These are phyloP conservation scores for Cordyceps cicadae DNA, from an alignment of 2,329 filamentous ascomycete species.

Conservation along the genomic window DNA sequence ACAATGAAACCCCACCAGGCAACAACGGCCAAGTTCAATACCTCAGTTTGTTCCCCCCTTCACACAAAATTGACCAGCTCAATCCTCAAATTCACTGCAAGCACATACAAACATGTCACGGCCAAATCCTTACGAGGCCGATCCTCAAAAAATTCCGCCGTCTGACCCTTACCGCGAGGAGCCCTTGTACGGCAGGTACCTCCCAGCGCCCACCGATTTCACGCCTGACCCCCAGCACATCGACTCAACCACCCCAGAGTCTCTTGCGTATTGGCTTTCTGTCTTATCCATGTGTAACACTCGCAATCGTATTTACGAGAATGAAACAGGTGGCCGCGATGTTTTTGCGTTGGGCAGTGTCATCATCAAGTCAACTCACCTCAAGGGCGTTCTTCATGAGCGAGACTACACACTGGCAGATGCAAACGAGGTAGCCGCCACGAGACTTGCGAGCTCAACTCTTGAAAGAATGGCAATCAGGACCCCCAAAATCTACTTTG, in stretches of 20 bases:
- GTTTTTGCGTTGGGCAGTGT: conserved; percentile 34
- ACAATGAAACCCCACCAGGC: background rate
- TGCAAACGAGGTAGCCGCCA: conserved; percentile 31
- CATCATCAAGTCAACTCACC: conserved; percentile 31
- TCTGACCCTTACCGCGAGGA: background rate
- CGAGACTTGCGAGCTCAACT: conserved; percentile 21
- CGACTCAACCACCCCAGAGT: conserved; percentile 18
- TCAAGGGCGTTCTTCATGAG: conserved; percentile 15
- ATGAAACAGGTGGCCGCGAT: conserved; percentile 27
- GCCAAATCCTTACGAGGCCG: background rate
- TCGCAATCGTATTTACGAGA: conserved; percentile 24
- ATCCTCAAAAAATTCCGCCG: background rate
- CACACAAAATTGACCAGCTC: background rate
- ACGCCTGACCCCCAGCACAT: conserved; percentile 14
- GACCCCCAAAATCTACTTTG: conserved; percentile 31
- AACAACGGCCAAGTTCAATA: background rate
- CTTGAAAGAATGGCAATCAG: conserved; percentile 14
- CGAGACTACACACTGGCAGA: conserved; percentile 32
- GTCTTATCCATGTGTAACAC: conserved; percentile 25
- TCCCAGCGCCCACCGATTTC: background rate
- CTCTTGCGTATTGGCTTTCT: conserved; percentile 24
- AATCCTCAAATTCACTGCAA: background rate
- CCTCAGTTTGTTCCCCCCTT: background rate
- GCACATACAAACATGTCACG: background rate
- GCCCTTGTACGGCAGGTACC: background rate